A percentile compares a stretch with the other conserved stretches of the same genome.
Conservation (phyloP, 169 alveolate species). For the Toxoplasma gondii region DNA sequence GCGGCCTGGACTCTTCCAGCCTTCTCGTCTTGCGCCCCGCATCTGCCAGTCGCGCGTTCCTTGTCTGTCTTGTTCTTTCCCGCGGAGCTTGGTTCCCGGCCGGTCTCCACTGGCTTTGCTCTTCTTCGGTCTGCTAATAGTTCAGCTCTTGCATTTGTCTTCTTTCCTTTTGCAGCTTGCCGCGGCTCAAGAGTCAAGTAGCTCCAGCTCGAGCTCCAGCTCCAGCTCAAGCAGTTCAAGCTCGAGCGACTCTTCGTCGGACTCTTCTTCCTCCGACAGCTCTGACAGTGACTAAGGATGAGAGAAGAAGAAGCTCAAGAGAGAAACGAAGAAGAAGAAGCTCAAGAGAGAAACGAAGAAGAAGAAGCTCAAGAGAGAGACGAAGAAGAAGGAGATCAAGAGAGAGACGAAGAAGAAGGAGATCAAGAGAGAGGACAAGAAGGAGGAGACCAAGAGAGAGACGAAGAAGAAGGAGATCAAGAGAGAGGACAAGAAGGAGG, state of each 20-base stretch:
- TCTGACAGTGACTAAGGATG: not conserved
- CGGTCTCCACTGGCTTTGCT: too few species aligned
- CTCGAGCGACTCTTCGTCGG: not conserved
- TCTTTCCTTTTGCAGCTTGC: not conserved
- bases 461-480: too few species aligned
- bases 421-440: too few species aligned
- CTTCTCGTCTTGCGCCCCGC: too few species aligned
- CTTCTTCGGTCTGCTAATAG: not conserved
- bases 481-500: too few species aligned
- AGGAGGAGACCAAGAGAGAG: too few species aligned
- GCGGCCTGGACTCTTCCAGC: too few species aligned
- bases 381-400: not conserved
- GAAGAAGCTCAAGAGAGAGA: not conserved
- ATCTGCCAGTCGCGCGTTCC: not conserved
- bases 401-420: too few species aligned
- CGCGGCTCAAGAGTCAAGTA: not conserved
- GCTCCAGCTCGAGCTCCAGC: not conserved
- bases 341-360: too few species aligned
- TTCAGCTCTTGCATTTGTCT: too few species aligned
- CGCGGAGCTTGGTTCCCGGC: not conserved
- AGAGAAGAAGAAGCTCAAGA: too few species aligned
- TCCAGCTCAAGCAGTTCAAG: not conserved
- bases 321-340: too few species aligned
- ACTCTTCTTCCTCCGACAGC: not conserved
- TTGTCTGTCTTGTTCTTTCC: not conserved